Evolutionary conservation across 768 basidiomycete species (phyloP).

Genomic region (Mrakia frigida): DNA sequence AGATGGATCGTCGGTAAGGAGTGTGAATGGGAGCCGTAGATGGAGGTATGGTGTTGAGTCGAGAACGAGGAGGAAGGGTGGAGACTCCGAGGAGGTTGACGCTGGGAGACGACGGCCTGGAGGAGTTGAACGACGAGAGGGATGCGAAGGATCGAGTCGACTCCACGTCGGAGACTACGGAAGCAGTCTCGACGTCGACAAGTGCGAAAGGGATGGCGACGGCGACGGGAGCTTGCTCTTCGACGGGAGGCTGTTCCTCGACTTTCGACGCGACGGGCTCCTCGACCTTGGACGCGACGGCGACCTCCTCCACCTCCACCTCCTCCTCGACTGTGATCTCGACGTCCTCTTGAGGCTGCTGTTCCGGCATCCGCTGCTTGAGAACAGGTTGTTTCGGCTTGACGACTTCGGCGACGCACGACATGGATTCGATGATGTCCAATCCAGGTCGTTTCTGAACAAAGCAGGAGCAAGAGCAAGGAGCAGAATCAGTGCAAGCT

Average conservation of each 20-base stretch:
- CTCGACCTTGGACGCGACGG: background rate
- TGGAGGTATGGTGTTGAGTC: background rate
- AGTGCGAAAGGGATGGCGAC: background rate
- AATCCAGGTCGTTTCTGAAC: background rate
- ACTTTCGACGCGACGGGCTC: background rate
- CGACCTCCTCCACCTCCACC: background rate
- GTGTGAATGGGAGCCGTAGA: background rate
- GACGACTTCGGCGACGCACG: background rate
- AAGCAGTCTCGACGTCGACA: background rate
- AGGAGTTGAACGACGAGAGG: background rate
- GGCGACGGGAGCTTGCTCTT: background rate
- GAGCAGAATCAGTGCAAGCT: too few relatives aligned
- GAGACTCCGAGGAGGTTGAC: background rate
- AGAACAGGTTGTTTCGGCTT: too few relatives aligned
- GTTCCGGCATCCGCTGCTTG: background rate
- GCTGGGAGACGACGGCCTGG: background rate
- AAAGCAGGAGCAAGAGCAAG: too few relatives aligned
- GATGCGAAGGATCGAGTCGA: background rate
- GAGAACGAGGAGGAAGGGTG: background rate
- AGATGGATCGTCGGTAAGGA: background rate
- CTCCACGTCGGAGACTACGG: background rate
- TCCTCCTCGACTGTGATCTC: background rate
- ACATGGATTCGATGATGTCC: background rate
- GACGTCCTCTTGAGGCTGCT: background rate
- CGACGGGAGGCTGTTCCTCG: background rate